These are phyloP conservation scores for Cordyceps tenuipes DNA, from an alignment of 2,329 filamentous ascomycete species.

Conservation along the genomic window DNA sequence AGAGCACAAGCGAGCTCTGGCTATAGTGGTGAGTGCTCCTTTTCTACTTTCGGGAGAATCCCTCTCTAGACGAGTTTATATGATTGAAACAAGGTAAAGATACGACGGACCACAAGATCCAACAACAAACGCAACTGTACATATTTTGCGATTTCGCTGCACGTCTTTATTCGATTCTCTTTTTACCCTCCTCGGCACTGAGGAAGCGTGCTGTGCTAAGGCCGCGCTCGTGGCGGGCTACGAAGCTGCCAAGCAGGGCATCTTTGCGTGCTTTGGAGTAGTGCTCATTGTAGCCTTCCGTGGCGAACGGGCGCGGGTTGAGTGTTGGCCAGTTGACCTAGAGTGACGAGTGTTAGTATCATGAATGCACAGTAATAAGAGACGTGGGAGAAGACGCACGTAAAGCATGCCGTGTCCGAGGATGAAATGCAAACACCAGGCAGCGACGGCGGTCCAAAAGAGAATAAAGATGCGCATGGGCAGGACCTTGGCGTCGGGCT, in stretches of 20 bases:
- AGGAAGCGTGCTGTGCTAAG: slow-evolving; percentile 74
- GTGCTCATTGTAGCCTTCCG: slow-evolving; percentile 83
- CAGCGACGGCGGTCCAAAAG: slow-evolving; percentile 63
- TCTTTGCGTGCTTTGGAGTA: slow-evolving; percentile 76
- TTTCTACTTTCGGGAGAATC: neutral
- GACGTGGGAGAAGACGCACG: slow-evolving; percentile 48
- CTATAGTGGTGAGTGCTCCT: neutral
- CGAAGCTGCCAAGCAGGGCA: slow-evolving; percentile 65
- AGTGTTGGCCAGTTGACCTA: slow-evolving; percentile 98
- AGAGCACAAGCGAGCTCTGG: neutral
- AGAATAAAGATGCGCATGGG: slow-evolving; percentile 75
- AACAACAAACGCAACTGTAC: neutral
- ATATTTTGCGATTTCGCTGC: slow-evolving; percentile 8
- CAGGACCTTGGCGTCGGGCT: slow-evolving; percentile 68
- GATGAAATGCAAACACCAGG: slow-evolving; percentile 70
- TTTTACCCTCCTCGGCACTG: slow-evolving; percentile 94
- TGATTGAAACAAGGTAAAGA: neutral
- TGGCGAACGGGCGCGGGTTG: slow-evolving; percentile 77
- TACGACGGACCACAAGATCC: neutral
- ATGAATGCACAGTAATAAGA: neutral
- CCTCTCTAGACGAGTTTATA: neutral
- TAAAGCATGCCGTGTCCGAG: slow-evolving; percentile 83
- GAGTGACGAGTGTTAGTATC: slow-evolving; percentile 15
- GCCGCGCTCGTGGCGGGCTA: slow-evolving; percentile 66
- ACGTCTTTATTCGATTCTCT: slow-evolving; percentile 70